Evolutionary conservation across 306 rosid species (phyloP).

Genomic region (Cucumis melo): DNA sequence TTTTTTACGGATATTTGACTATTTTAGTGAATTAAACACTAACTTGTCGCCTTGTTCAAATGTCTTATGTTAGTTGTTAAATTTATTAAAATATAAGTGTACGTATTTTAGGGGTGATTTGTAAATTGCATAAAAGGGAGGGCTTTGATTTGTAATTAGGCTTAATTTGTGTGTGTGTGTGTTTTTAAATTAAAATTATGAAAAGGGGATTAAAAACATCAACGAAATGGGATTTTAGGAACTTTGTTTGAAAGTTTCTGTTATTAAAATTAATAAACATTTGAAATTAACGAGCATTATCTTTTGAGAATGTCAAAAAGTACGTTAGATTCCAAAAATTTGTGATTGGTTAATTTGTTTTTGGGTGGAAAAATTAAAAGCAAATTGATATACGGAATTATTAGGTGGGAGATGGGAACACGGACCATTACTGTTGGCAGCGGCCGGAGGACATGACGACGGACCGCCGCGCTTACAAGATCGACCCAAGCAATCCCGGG

Average conservation of each 20-base stretch:
- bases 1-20: background rate
- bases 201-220: background rate
- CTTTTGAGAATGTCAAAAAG: background rate
- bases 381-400: background rate
- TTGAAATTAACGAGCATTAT: background rate
- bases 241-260: background rate
- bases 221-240: background rate
- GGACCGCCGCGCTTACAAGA: conserved; percentile 77
- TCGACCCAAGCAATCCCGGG: conserved; percentile 88
- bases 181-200: background rate
- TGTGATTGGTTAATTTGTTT: background rate
- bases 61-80: background rate
- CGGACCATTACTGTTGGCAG: conserved; percentile 97
- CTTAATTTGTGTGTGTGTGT: no score
- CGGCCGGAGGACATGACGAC: conserved; percentile 99
- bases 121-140: background rate
- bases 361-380: background rate
- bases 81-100: background rate
- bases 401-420: conserved; percentile 97
- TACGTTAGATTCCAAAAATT: background rate
- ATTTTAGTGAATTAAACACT: background rate
- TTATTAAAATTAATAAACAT: background rate
- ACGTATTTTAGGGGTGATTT: background rate
- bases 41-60: background rate
- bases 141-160: background rate